Base-by-base conservation (phyloP, 345 rosid species). In the Eucalyptus cloeziana region DNA sequence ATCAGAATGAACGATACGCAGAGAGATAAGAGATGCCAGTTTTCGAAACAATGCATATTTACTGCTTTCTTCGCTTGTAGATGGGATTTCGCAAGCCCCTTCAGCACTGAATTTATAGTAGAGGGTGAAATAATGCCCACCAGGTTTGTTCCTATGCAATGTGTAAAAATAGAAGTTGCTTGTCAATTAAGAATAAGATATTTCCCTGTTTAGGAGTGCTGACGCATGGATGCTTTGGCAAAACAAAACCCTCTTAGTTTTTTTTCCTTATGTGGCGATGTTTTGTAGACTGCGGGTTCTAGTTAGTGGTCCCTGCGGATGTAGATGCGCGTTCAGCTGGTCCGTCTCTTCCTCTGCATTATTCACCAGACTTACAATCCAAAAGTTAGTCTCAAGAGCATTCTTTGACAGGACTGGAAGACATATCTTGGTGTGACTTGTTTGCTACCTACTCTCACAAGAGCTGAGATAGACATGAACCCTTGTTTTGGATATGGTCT, bases 231-330 rank as follows among this genome's bases (percentile, higher is more conserved):
- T 69, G 80, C 80, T 16, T 69, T 69, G 80, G 80, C 76, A 64
- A 85, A 88, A 60, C 91, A 91, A 88, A 91, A 91, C 91, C 86
- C 50, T 88, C 89, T 58, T 24, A 49, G 86, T 79, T 4, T 87
- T 85, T 62, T 15, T 85, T 33, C 50, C 27, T 62, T 30, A 62
- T 27, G 69, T 30, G 33, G 69, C 69, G 33, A 62, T 62, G 69
- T 12, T 62, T 62, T 62, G 69, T 30, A 27, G 69, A 62, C 30
- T 58, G n/a, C 64, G n/a, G n/a, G 14, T 58, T 27, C 67, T 60
- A 27, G n/a, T 12, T 27, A 60, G 31, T 27, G 67, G 67, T 60
- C 31, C 67, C 31, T 25, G 67, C 27, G 67, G 67, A 60, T 60
- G 67, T 60, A 60, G 67, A 13, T 64, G 71, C 37, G 71, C 71